phyloP scores from a whole-genome alignment of 2,329 filamentous ascomycete species.

The Botrytis paeoniae region DNA sequence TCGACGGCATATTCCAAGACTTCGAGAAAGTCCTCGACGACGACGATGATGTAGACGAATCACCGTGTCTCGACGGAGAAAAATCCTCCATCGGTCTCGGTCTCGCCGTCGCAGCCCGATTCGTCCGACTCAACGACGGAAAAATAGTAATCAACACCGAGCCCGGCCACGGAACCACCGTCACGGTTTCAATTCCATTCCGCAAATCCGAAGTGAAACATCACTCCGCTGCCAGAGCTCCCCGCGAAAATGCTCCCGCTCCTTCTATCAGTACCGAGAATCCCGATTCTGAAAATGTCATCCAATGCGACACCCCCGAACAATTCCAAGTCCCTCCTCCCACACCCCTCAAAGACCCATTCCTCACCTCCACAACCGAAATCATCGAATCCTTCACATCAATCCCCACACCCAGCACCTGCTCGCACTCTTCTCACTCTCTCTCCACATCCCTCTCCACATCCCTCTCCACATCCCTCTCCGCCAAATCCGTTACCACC shows the following conservation, averaged over 20 bases:
- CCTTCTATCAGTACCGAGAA: too few relatives aligned
- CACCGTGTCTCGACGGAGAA: constrained; percentile 13
- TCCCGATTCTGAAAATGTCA: background rate
- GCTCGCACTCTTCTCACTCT: background rate
- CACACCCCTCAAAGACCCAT: background rate
- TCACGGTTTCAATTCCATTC: constrained; percentile 31
- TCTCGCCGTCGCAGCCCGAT: constrained; percentile 29
- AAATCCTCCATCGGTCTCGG: constrained; percentile 26
- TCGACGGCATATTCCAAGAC: constrained; percentile 57
- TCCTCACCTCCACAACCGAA: background rate
- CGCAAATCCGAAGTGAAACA: constrained; percentile 18
- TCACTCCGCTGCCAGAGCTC: background rate
- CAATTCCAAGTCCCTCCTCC: background rate
- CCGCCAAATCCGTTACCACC: constrained; percentile 6
- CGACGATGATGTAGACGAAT: constrained; percentile 39
- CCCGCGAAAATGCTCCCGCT: too few relatives aligned
- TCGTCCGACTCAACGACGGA: constrained; percentile 28
- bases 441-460: background rate
- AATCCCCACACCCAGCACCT: background rate
- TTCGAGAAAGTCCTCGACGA: constrained; percentile 56
- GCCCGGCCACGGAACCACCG: constrained; percentile 25
- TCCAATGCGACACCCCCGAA: background rate
- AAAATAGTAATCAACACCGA: constrained; percentile 30
- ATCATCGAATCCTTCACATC: background rate
- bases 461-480: background rate